These are phyloP conservation scores for Psophocarpus tetragonolobus DNA, from an alignment of 306 rosid genomes.

Conservation along the genomic window DNA sequence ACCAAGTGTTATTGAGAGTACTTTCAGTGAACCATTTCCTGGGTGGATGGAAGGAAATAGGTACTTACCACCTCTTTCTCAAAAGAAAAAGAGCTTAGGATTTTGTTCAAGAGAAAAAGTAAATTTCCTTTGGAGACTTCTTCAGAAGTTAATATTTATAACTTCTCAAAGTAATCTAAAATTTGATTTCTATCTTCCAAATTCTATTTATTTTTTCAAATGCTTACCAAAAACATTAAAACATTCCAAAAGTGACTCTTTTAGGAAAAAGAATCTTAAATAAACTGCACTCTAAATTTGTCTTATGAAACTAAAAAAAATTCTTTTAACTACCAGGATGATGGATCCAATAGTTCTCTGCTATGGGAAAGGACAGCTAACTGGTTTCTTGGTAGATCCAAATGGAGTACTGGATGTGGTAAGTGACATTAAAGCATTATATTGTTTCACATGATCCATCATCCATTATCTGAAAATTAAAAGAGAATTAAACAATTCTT, in stretches of 20 bases:
- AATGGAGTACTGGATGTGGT: conserved; percentile 92
- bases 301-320: conserved; percentile 24
- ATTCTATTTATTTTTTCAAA: background rate
- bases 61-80: conserved; percentile 34
- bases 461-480: background rate
- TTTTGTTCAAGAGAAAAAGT: background rate
- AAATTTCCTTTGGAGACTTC: background rate
- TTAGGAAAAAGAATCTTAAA: background rate
- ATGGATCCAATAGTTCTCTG: conserved; percentile 93
- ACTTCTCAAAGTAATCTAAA: background rate
- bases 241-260: background rate
- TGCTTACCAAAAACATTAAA: background rate
- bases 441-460: background rate
- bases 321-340: conserved; percentile 58
- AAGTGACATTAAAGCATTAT: conserved; percentile 25
- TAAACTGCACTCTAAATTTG: background rate
- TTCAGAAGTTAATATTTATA: background rate
- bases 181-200: background rate
- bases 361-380: conserved; percentile 93
- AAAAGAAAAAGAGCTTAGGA: background rate
- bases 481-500: conserved; percentile 15
- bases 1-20: conserved; percentile 97
- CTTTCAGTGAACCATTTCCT: conserved; percentile 85
- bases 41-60: conserved; percentile 99
- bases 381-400: conserved; percentile 86